Percentiles rank a stretch among this genome's conserved stretches.
These are phyloP conservation scores for Bipolaris sorokiniana DNA, from an alignment of 2,329 filamentous ascomycete species.

Conservation along the genomic window DNA sequence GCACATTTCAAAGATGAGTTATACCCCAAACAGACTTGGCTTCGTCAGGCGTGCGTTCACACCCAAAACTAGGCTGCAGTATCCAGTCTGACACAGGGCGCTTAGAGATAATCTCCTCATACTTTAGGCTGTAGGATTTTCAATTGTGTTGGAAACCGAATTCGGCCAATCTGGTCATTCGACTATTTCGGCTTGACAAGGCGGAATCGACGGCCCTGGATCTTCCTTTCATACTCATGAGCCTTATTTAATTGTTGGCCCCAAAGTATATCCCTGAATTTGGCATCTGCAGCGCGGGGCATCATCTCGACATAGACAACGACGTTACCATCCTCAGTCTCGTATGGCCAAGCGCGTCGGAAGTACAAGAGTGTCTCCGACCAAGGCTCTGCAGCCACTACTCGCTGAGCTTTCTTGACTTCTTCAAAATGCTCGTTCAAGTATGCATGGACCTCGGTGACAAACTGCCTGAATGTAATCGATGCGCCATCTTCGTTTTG, in stretches of 20 bases:
- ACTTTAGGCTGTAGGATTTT: no score
- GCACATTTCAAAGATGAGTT: no score
- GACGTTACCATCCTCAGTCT: background rate
- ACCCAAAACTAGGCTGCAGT: no score
- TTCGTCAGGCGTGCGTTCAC: no score
- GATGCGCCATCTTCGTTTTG: conserved; percentile 8
- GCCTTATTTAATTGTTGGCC: background rate
- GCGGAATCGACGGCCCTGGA: background rate
- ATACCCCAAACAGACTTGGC: no score
- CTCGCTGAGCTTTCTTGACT: background rate
- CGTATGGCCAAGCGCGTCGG: background rate
- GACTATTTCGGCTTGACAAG: background rate
- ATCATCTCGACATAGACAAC: background rate
- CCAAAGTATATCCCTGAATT: background rate
- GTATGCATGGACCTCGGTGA: conserved; percentile 10
- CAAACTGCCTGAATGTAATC: conserved; percentile 15
- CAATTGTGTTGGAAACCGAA: no score
- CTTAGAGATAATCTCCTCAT: no score
- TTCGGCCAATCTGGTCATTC: no score
- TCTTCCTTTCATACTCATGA: background rate
- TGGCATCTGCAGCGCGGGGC: background rate
- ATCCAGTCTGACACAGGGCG: no score
- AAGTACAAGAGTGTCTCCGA: background rate
- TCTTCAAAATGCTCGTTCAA: background rate
- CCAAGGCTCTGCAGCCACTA: background rate